These are phyloP conservation scores for Balakata baccata DNA, from an alignment of 345 rosid genomes.

Conservation along the genomic window DNA sequence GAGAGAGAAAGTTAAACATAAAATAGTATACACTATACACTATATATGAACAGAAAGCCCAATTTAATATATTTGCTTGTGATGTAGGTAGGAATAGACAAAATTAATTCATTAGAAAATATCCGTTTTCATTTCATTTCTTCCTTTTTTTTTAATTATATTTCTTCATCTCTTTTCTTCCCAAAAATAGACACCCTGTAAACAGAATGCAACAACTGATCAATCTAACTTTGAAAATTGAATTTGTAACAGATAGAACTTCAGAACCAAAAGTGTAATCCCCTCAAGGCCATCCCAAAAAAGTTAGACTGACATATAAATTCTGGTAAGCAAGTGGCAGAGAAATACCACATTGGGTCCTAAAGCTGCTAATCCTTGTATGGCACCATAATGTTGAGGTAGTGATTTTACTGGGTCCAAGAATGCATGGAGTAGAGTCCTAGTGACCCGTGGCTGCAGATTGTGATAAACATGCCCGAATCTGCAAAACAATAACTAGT, in stretches of 20 bases:
- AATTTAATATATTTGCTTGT: not conserved
- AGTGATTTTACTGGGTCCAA: slow-evolving; percentile 76
- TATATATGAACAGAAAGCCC: not conserved
- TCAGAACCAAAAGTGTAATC: not conserved
- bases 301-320: not conserved
- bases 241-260: not conserved
- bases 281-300: not conserved
- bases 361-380: slow-evolving; percentile 79
- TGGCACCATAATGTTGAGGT: slow-evolving; percentile 87
- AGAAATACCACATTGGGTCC: slow-evolving; percentile 72
- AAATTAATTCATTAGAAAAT: not conserved
- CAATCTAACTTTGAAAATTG: not conserved
- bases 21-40: not conserved
- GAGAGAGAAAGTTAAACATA: not conserved
- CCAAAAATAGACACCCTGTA: not conserved
- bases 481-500: slow-evolving; percentile 41
- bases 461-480: slow-evolving; percentile 83
- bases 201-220: not conserved
- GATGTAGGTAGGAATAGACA: not conserved
- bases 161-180: not conserved
- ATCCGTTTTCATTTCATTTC: not conserved
- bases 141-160: not conserved
- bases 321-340: not conserved
- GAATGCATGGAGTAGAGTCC: slow-evolving; percentile 83
- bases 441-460: slow-evolving; percentile 68